Conservation (phyloP, 129 eudicot genomes). For the Chrysanthemum lavandulifolium region DNA sequence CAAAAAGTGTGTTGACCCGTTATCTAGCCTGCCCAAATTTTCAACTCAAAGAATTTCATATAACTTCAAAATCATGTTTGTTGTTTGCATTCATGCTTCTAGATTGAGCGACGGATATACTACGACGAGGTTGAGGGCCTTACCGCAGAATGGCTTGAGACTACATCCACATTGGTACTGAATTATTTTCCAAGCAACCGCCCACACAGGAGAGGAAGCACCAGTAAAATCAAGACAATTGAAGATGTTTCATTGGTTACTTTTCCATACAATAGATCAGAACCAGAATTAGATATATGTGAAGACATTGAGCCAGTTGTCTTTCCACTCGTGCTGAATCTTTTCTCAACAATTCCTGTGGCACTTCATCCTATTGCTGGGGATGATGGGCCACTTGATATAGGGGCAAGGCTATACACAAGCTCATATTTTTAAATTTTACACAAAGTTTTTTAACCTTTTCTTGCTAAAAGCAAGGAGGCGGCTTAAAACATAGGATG, state of each 20-base stretch:
- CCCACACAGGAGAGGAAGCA: constrained; percentile 51
- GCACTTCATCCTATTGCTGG: constrained; percentile 90
- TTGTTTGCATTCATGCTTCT: constrained; percentile 5
- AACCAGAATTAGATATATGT: constrained; percentile 24
- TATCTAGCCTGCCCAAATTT: neutral
- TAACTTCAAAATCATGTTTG: neutral
- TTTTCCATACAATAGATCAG: constrained; percentile 39
- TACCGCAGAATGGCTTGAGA: constrained; percentile 80
- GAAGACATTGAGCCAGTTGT: constrained; percentile 55
- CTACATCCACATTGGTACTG: constrained; percentile 75
- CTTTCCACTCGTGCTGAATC: constrained; percentile 70
- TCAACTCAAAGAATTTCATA: neutral
- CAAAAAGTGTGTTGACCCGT: too few relatives aligned
- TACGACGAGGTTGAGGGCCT: constrained; percentile 93
- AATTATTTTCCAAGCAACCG: constrained; percentile 43
- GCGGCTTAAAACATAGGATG: too few relatives aligned
- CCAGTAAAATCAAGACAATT: constrained; percentile 48
- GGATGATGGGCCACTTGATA: constrained; percentile 84
- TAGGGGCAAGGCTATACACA: constrained; percentile 71
- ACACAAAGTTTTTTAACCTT: too few relatives aligned
- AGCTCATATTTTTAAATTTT: constrained; percentile 52
- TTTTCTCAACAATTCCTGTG: constrained; percentile 77
- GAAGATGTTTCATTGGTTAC: constrained; percentile 70
- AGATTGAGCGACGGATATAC: constrained; percentile 90
- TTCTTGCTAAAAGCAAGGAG: too few relatives aligned